phyloP scores from a whole-genome alignment of 1,139 yeast species.

The Sporopachydermia cereana region DNA sequence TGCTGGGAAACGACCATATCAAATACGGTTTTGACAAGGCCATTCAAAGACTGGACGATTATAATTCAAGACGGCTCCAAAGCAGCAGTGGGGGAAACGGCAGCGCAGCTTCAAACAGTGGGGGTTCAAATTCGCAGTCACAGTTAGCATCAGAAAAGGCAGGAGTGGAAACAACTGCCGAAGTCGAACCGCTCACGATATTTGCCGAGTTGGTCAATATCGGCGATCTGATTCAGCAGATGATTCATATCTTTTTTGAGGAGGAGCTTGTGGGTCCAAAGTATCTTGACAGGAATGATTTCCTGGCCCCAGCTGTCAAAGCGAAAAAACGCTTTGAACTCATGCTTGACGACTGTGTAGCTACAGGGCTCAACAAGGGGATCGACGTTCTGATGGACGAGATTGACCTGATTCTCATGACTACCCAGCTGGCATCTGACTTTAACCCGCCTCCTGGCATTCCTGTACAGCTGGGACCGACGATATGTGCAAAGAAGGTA shows the following conservation, averaged over 20 bases:
- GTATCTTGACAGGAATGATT: constrained; percentile 62
- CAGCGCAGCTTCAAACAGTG: constrained; percentile 10
- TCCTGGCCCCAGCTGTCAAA: constrained; percentile 69
- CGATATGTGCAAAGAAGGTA: constrained; percentile 55
- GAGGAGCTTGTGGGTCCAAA: constrained; percentile 62
- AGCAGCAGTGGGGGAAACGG: constrained; percentile 12
- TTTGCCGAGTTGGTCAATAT: constrained; percentile 86
- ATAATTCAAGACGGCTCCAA: constrained; percentile 49
- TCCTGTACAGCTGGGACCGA: constrained; percentile 41
- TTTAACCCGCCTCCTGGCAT: constrained; percentile 29
- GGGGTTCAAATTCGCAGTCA: constrained; percentile 7
- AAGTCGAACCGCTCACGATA: constrained; percentile 72
- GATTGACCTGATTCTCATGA: constrained; percentile 41
- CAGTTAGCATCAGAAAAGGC: not conserved
- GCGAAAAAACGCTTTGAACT: constrained; percentile 72
- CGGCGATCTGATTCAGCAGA: constrained; percentile 86
- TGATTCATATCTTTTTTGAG: constrained; percentile 83
- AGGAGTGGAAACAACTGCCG: constrained; percentile 11
- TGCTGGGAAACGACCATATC: constrained; percentile 63
- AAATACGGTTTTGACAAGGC: constrained; percentile 79
- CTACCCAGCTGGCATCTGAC: constrained; percentile 42
- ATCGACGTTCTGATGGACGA: constrained; percentile 80
- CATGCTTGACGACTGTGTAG: constrained; percentile 76
- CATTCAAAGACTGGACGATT: constrained; percentile 50
- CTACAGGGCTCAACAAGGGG: constrained; percentile 84